Conservation (phyloP, 371 early-diverging fungal species). For the Zopfochytrium polystomum region DNA sequence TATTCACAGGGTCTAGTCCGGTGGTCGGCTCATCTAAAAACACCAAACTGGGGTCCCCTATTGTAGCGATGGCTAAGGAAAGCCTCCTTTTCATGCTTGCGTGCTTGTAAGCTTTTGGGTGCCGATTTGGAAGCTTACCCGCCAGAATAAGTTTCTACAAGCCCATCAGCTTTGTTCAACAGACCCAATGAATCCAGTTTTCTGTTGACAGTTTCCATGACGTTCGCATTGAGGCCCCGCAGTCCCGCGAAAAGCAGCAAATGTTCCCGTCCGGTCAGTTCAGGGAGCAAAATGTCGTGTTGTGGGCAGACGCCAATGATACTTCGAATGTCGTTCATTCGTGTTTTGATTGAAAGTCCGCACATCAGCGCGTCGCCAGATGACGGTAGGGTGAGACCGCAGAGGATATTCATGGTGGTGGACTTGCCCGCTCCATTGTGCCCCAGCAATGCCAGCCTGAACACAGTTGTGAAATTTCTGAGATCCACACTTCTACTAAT, state of each 20-base stretch:
- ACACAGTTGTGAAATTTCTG: too few species aligned
- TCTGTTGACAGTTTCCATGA: too few species aligned
- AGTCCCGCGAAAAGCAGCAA: slow-evolving; percentile 61
- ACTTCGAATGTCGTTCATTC: slow-evolving; percentile 51
- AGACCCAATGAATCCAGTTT: too few species aligned
- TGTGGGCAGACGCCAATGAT: slow-evolving; percentile 67
- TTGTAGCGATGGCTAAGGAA: too few species aligned
- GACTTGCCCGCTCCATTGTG: slow-evolving; percentile 73
- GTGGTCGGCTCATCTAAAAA: slow-evolving; percentile 51
- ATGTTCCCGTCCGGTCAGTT: slow-evolving; percentile 64
- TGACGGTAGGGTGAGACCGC: slow-evolving; percentile 27
- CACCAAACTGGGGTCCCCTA: slow-evolving; percentile 30
- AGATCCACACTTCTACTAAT: too few species aligned
- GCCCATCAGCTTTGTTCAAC: too few species aligned
- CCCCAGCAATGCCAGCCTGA: slow-evolving; percentile 57
- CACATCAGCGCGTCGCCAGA: slow-evolving; percentile 46
- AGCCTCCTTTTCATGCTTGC: too few species aligned
- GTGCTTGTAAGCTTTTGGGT: too few species aligned
- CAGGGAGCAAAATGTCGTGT: slow-evolving; percentile 65
- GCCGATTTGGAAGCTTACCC: too few species aligned
- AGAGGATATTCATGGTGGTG: slow-evolving; percentile 61
- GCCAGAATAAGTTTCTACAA: too few species aligned
- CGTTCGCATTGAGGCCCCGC: slow-evolving; percentile 50
- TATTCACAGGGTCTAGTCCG: slow-evolving; percentile 52
- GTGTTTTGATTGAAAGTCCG: slow-evolving; percentile 40